Base-by-base conservation (phyloP, 768 basidiomycete species). In the Grammothele lineata region DNA sequence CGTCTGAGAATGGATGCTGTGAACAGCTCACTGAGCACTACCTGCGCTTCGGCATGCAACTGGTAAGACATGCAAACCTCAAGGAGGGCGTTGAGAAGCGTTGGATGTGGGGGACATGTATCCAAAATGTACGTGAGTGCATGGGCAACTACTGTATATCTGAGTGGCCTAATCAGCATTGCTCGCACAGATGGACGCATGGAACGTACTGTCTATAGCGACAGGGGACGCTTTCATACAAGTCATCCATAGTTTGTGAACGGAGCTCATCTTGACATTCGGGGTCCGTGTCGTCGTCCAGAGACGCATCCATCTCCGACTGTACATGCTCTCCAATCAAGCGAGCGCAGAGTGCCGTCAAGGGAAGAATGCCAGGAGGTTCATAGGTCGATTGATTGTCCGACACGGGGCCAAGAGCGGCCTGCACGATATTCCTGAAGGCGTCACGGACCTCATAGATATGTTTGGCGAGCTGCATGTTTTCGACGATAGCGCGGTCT, bases 371-470 rank as follows among this genome's bases (percentile, higher is more conserved):
- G 27, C 7, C 14, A 30, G 27, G 27, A 30, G 14, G 27, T 7
- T n/a, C n/a, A n/a, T n/a, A n/a, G n/a, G n/a, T n/a, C n/a, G n/a
- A 30, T 30, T 30, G n/a, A n/a, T 30, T 30, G 27, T 30, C 8
- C 14, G 27, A 30, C 8, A 30, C 27, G 27, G 14, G 7, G 12
- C 34, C 61, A 18, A 57, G 62, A 9, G 69, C 67, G 24, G 69
- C 73, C 27, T 72, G 55, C 3, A 75, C 64, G 36, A 82, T 58
- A 45, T 79, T 77, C 40, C 66, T 69, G 62, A 80, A 84, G 42
- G 73, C 72, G 50, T 77, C 76, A n/a, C 76, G 67, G 14, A 83
- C 69, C 12, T 75, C 75, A 56, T 78, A 70, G 8, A 81, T 70
- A 24, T 65, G 70, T 30, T 68, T 68, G 8, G 78, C 71, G 24